Base-by-base conservation (phyloP, 2,329 filamentous ascomycete species). In the Dothiorella sarmentorum region DNA sequence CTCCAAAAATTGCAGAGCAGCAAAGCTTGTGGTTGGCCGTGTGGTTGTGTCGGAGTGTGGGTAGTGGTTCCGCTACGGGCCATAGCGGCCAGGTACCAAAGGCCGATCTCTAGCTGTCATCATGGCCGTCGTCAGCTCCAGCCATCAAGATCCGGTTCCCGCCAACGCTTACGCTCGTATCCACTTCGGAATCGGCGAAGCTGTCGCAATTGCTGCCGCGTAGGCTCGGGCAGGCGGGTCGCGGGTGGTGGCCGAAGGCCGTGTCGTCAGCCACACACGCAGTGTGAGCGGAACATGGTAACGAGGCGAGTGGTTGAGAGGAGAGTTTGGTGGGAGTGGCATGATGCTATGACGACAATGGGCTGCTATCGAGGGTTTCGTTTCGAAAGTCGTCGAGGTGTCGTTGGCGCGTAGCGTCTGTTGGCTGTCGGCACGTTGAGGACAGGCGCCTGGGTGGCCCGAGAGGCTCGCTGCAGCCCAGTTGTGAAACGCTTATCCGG, bases 401-500 rank as follows among this genome's bases (percentile, higher is more conserved):
- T 49, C 27, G 45, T 24, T 35, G 45, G 45, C 29, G 45, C 27
- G 45, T 20, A 15, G 43, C 43, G 26, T 45, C 20, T 43, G 40
- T 18, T 18, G 37, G 18, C 15, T n/a, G n/a, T n/a, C n/a, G n/a
- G n/a, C n/a, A n/a, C n/a, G n/a, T n/a, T n/a, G n/a, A n/a, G 15
- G 37, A 18, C n/a, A 18, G 37, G 40, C 24, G 43, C 43, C 24
- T 26, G 44, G 29, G 29, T 18, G 6, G 27, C 26, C 47, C n/a
- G 33, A 37, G 31, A 37, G 31, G 20, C 47, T 7, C 31, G 31
- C 20, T 11, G 31, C 47, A 20, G 31, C 47, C 47, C 24, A n/a
- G 13, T 29, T 31, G 47, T 51, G 47, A 37, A 51, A 51, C 47
- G 47, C 20, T 51, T 51, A 51, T 51, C 47, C 33, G n/a, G 7